phyloP scores from a whole-genome alignment of 2,329 filamentous ascomycete genomes.

The Ophiocordyceps polyrhachis-furcata region DNA sequence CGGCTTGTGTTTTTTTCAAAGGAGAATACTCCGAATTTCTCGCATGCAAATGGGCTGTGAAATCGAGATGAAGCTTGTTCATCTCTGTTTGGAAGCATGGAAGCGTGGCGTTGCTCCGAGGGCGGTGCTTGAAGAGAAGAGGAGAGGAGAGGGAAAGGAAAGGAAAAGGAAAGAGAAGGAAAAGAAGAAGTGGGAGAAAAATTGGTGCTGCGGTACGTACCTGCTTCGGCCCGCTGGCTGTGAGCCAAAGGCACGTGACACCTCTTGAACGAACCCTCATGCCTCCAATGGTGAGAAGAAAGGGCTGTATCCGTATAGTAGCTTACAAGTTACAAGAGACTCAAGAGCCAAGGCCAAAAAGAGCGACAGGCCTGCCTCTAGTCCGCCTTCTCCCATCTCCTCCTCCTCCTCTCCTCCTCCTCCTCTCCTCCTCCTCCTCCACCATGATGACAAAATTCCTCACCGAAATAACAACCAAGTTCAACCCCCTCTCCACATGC shows the following conservation, averaged over 20 bases:
- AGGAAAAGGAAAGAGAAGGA: not conserved
- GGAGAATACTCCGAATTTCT: conserved; percentile 10
- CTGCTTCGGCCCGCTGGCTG: too few relatives aligned
- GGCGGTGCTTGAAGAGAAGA: conserved; percentile 6
- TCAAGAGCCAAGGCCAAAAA: not conserved
- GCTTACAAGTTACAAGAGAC: not conserved
- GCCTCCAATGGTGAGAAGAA: too few relatives aligned
- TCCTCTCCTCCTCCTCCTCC: too few relatives aligned
- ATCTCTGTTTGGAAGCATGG: conserved; percentile 8
- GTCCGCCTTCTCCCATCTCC: too few relatives aligned
- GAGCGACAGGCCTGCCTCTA: too few relatives aligned
- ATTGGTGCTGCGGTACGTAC: not conserved
- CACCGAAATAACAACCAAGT: conserved; percentile 66
- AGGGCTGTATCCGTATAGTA: too few relatives aligned
- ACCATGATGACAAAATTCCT: conserved; percentile 71
- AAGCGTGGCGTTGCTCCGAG: conserved; percentile 9
- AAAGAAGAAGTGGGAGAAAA: not conserved
- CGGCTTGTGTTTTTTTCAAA: conserved; percentile 1
- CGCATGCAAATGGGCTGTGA: conserved; percentile 5
- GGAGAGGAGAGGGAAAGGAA: not conserved
- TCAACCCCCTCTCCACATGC: conserved; percentile 75
- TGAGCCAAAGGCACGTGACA: too few relatives aligned
- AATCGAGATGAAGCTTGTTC: not conserved
- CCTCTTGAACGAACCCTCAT: too few relatives aligned
- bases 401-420: too few relatives aligned